phyloP scores from a whole-genome alignment of 495 filamentous ascomycete species.

The Pyronema omphalodes region DNA sequence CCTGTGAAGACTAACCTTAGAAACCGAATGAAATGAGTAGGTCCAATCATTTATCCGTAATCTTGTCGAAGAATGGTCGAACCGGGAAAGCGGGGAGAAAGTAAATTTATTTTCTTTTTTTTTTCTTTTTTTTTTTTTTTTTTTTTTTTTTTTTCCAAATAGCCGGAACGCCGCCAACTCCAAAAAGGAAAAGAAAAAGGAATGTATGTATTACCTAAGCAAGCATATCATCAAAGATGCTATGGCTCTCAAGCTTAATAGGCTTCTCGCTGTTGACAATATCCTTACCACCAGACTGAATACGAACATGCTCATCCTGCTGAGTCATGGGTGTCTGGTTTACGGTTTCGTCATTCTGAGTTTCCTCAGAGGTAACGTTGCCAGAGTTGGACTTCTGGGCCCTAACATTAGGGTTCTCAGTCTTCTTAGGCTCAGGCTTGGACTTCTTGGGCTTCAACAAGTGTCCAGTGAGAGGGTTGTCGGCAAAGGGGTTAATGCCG shows the following conservation, averaged over 20 bases:
- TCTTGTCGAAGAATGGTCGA: too few relatives aligned
- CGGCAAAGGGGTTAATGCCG: constrained; percentile 2
- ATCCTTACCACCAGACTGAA: not conserved
- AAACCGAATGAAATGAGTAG: too few relatives aligned
- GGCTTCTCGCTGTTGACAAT: not conserved
- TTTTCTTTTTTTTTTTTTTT: too few relatives aligned
- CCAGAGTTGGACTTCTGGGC: not conserved
- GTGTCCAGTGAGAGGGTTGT: not conserved
- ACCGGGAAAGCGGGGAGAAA: too few relatives aligned
- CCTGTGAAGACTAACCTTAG: too few relatives aligned
- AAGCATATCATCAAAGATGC: not conserved
- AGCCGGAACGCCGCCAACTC: too few relatives aligned
- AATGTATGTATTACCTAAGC: too few relatives aligned
- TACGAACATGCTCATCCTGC: not conserved
- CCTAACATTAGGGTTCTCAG: not conserved
- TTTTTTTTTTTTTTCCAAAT: too few relatives aligned
- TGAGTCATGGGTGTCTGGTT: not conserved
- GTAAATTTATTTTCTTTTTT: too few relatives aligned
- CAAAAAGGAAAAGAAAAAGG: too few relatives aligned
- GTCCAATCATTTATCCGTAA: too few relatives aligned
- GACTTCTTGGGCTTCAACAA: not conserved
- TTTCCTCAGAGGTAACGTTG: too few relatives aligned
- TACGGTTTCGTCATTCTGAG: not conserved
- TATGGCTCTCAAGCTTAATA: not conserved
- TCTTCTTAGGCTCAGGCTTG: not conserved